A percentile compares a stretch with the other conserved stretches of the same genome.
Conservation (phyloP, 768 basidiomycete species). For the Pleurotus sapidus region DNA sequence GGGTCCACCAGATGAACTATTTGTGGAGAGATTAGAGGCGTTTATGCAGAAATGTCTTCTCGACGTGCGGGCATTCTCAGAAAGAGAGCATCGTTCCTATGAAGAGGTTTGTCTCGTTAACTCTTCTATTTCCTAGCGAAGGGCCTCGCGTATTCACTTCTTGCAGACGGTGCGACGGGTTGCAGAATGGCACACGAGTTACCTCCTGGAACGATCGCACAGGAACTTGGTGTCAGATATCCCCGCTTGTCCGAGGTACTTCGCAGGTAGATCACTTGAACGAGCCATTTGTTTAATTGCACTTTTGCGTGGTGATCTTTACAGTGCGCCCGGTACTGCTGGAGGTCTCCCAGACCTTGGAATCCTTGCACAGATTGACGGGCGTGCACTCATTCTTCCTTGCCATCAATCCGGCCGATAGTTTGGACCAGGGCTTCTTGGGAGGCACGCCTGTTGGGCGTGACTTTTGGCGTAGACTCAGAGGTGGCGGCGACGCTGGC, state of each 20-base stretch:
- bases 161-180: slow-evolving; percentile 46
- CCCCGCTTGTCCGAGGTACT: slow-evolving; percentile 8
- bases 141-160: slow-evolving; percentile 17
- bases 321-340: slow-evolving; percentile 46
- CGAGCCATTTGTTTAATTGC: neutral
- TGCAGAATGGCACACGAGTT: slow-evolving; percentile 63
- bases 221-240: neutral
- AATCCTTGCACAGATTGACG: slow-evolving; percentile 45
- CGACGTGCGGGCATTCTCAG: slow-evolving; percentile 60
- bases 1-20: slow-evolving; percentile 46
- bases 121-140: slow-evolving; percentile 6
- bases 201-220: slow-evolving; percentile 41
- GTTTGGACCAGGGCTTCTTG: slow-evolving; percentile 51
- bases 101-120: slow-evolving; percentile 48
- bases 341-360: slow-evolving; percentile 50
- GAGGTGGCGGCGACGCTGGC: slow-evolving; percentile 57
- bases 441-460: slow-evolving; percentile 60
- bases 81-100: slow-evolving; percentile 53
- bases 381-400: slow-evolving; percentile 63
- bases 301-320: slow-evolving; percentile 8
- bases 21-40: slow-evolving; percentile 59
- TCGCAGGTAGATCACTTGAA: neutral
- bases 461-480: slow-evolving; percentile 63
- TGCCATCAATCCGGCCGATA: slow-evolving; percentile 50
- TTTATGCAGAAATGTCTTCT: slow-evolving; percentile 57